Conservation (phyloP, 768 basidiomycete genomes). For the Tulasnella sp. region DNA sequence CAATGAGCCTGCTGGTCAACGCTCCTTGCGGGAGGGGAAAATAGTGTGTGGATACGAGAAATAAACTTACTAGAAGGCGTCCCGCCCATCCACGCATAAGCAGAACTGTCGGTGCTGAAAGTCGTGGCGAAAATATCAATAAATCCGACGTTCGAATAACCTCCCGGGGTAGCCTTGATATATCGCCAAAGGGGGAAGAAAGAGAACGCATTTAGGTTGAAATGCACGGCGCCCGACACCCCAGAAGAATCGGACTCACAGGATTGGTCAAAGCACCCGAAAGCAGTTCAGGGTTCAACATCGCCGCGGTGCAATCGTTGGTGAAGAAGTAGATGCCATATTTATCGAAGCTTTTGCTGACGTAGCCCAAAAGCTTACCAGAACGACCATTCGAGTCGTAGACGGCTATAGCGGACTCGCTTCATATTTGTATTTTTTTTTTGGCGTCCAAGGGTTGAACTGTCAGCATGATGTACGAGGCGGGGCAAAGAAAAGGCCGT, state of each 20-base stretch:
- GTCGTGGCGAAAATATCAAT: neutral
- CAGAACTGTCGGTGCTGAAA: neutral
- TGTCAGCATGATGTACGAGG: neutral
- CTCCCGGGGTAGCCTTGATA: neutral
- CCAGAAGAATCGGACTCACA: no score
- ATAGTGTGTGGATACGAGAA: neutral
- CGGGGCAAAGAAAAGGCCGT: neutral
- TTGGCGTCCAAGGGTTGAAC: neutral
- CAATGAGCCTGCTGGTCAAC: no score
- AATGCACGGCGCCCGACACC: no score
- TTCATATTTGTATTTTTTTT: no score
- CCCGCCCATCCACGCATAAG: neutral
- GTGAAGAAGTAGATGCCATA: neutral
- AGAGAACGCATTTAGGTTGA: neutral
- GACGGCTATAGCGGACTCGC: neutral
- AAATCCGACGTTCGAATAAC: neutral
- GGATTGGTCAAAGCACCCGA: neutral
- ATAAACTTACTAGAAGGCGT: neutral
- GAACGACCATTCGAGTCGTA: neutral
- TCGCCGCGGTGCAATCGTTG: neutral
- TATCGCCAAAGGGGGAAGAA: neutral
- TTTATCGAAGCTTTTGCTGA: neutral
- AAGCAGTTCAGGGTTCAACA: neutral
- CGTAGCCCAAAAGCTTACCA: neutral
- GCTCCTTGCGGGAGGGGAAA: no score